Conservation (phyloP, 768 basidiomycete genomes). For the Naganishia onofrii region DNA sequence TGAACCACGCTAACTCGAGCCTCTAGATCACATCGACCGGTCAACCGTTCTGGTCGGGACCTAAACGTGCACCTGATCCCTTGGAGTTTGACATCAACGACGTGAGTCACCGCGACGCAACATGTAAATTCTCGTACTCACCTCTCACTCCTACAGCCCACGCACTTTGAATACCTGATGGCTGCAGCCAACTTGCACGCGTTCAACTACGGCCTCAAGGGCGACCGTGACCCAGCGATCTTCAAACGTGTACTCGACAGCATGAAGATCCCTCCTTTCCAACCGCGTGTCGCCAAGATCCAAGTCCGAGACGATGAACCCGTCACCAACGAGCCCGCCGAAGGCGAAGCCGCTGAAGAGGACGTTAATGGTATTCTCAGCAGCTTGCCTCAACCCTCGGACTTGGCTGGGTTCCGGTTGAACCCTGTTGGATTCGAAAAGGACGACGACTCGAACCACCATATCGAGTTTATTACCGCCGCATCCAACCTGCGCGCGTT, state of each 20-base stretch:
- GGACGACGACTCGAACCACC: constrained; percentile 95
- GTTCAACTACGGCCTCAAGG: constrained; percentile 94
- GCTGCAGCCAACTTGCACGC: constrained; percentile 94
- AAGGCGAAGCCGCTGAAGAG: constrained; percentile 55
- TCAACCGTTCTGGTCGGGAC: constrained; percentile 98
- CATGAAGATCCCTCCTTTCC: constrained; percentile 84
- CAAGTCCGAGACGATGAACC: constrained; percentile 93
- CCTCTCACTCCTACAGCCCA: constrained; percentile 61
- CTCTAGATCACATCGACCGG: constrained; percentile 71
- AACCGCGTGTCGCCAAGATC: constrained; percentile 85
- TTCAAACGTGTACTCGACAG: constrained; percentile 82
- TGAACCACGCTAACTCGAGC: background rate
- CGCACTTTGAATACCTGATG: constrained; percentile 83
- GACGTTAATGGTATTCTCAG: constrained; percentile 60
- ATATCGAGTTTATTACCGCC: constrained; percentile 98
- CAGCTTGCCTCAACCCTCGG: constrained; percentile 80
- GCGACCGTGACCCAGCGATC: constrained; percentile 70
- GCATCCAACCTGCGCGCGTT: constrained; percentile 92
- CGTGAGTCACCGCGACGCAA: too few relatives aligned
- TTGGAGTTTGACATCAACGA: constrained; percentile 80
- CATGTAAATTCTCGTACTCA: constrained; percentile 1
- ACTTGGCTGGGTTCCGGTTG: constrained; percentile 91
- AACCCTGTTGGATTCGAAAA: constrained; percentile 97
- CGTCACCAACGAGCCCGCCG: constrained; percentile 56
- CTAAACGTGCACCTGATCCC: constrained; percentile 92